phyloP scores from a whole-genome alignment of 106 monocot species.

The Dioscorea dumetorum region DNA sequence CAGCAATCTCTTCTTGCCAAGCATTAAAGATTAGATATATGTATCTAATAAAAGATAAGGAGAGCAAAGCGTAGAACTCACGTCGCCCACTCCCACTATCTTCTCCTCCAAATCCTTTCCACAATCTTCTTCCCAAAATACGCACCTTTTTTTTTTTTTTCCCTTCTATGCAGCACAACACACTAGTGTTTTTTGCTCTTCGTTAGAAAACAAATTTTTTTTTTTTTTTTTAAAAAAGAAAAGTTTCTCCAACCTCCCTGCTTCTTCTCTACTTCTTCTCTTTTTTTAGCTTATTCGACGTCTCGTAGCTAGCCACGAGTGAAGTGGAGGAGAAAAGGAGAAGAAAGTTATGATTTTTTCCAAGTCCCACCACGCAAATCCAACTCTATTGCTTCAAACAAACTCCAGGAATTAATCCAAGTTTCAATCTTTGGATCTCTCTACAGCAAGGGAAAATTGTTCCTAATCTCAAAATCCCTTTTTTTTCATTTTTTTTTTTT shows the following conservation, averaged over 20 bases:
- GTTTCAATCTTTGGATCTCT: not conserved
- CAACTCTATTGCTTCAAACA: slow-evolving; percentile 50
- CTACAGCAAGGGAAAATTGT: not conserved
- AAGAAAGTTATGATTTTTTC: slow-evolving; percentile 24
- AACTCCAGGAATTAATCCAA: slow-evolving; percentile 24
- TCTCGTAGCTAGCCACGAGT: not conserved
- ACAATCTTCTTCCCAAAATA: not conserved
- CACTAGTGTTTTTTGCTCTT: not conserved
- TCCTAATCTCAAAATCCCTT: slow-evolving; percentile 4
- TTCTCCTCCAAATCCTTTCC: no score
- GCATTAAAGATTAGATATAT: not conserved
- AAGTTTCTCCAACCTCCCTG: slow-evolving; percentile 3
- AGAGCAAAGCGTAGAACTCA: not conserved
- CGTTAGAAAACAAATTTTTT: not conserved
- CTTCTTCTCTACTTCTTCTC: not conserved
- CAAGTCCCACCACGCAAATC: slow-evolving; percentile 25
- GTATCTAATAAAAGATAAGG: not conserved
- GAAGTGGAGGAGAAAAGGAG: not conserved
- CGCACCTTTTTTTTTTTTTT: not conserved
- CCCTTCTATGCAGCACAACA: no score
- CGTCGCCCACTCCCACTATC: not conserved
- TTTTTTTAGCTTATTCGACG: not conserved
- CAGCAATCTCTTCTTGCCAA: not conserved
- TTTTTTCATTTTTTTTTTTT: not conserved
- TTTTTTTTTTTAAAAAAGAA: no score